Evolutionary conservation across 345 rosid species (phyloP), one percentile per base, ranked within the genome.

Genomic region (Eucalyptus decipiens): DNA sequence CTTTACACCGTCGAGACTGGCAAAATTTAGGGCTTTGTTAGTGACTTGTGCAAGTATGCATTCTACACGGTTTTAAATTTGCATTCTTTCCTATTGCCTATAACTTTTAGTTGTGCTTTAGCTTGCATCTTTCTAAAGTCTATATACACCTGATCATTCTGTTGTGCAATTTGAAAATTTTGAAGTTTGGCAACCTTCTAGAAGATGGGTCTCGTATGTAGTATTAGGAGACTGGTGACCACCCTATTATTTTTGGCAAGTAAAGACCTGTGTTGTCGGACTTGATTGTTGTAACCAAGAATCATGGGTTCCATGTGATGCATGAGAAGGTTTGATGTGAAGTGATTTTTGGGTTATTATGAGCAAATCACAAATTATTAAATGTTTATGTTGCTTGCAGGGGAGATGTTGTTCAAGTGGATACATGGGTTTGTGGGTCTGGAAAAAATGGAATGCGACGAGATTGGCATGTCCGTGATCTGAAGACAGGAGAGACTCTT

Each of bases 361-460:
- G 40, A 19, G 49, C 37, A 37, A 37, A 76, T 37, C 2, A 76
- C 83, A 76, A 37, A 43, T 76, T 21, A 40, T 11, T 76, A 42
- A 11, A 19, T 72, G 30, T 21, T 76, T 40, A 40, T 40, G 42
- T 76, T 83, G 72, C 21, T 86, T 89, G 85, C 85, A 94, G 95
- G 95, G 95, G 93, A 88, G 95, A 94, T 90, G 93, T 90, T 34
- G 95, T 94, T 90, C 89, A 94, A 87, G 92, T 93, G 34, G 94
- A 94, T 65, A 92, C 94, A 16, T 94, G 94, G 95, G 92, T 90
- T n/a, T 89, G 92, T 90, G 90, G 89, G 34, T 93, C 94, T 62
- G 95, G 95, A 86, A 94, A 93, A 49, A 94, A 94, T 88, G 94
- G 93, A 37, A 93, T 94, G 95, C 93, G 93, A 43, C 93, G 95